Conservation (phyloP, 2,329 filamentous ascomycete species). For the Arthroderma sp. region DNA sequence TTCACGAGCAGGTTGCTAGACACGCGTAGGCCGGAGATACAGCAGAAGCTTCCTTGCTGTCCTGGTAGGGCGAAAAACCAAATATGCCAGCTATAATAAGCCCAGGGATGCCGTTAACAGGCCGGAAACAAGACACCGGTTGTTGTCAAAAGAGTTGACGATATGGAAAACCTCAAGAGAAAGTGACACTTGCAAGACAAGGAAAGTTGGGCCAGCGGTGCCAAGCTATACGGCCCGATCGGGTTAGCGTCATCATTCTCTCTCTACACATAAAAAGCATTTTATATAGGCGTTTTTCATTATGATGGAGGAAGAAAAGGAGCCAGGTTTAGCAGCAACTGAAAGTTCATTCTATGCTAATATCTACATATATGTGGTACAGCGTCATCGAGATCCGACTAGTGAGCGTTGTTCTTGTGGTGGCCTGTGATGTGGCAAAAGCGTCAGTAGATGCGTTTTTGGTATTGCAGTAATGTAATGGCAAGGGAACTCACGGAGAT, state of each 20-base stretch:
- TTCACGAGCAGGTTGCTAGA: not conserved
- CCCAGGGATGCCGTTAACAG: not conserved
- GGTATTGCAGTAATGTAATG: not conserved
- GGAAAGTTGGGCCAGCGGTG: constrained; percentile 3
- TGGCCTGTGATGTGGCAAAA: constrained; percentile 59
- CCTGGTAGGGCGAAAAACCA: not conserved
- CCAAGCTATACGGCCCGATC: not conserved
- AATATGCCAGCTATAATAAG: not conserved
- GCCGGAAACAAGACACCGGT: constrained; percentile 1
- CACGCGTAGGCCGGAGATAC: not conserved
- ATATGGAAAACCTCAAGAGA: constrained; percentile 1
- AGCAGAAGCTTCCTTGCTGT: not conserved
- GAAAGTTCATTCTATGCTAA: constrained; percentile 22
- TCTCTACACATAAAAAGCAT: not conserved
- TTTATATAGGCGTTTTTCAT: not conserved
- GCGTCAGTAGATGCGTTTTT: too few relatives aligned
- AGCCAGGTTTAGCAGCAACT: constrained; percentile 12
- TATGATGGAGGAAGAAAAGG: constrained; percentile 11
- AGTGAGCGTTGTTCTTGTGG: constrained; percentile 99
- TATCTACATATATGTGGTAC: constrained; percentile 31
- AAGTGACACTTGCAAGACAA: not conserved
- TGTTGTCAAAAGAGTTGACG: constrained; percentile 4
- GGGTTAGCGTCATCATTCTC: not conserved
- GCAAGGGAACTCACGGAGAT: constrained; percentile 63
- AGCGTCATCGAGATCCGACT: constrained; percentile 28